These are phyloP conservation scores for Tylopilus sp. DNA, from an alignment of 768 basidiomycete species.

Conservation along the genomic window DNA sequence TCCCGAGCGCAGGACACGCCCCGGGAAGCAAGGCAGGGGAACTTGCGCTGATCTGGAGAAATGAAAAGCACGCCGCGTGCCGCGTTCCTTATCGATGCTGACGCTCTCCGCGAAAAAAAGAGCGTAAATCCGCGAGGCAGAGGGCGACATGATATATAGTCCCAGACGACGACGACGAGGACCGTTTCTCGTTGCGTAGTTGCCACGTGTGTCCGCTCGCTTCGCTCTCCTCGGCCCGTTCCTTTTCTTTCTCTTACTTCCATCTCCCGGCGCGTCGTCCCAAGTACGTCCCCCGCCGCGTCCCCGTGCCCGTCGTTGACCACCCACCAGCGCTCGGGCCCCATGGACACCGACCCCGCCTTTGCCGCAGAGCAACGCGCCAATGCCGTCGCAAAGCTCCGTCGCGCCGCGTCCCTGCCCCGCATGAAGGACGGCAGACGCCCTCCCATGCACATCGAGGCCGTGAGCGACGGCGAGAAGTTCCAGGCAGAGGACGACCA, in stretches of 20 bases:
- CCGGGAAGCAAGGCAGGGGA: slow-evolving; percentile 18
- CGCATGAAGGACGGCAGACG: slow-evolving; percentile 88
- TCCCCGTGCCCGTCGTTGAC: not conserved
- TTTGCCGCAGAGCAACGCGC: slow-evolving; percentile 76
- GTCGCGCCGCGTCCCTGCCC: slow-evolving; percentile 87
- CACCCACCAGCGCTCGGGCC: slow-evolving; percentile 7
- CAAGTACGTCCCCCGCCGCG: slow-evolving; percentile 3
- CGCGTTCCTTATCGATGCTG: slow-evolving; percentile 26
- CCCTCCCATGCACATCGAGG: slow-evolving; percentile 82
- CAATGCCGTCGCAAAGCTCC: slow-evolving; percentile 84
- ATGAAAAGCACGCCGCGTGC: slow-evolving; percentile 27
- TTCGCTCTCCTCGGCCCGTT: slow-evolving; percentile 7
- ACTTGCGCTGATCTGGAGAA: slow-evolving; percentile 28
- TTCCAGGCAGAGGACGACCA: slow-evolving; percentile 38
- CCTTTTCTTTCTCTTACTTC: slow-evolving; percentile 2
- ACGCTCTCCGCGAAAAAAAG: slow-evolving; percentile 10
- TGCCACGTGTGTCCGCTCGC: slow-evolving; percentile 17
- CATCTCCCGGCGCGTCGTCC: slow-evolving; percentile 8
- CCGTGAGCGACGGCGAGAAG: slow-evolving; percentile 79
- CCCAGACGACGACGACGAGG: slow-evolving; percentile 4
- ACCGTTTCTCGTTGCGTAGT: not conserved
- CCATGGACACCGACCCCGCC: slow-evolving; percentile 37
- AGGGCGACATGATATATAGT: slow-evolving; percentile 24
- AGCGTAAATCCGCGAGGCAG: slow-evolving; percentile 26
- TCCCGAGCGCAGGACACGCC: slow-evolving; percentile 19